Evolutionary conservation across 345 rosid genomes (phyloP), one percentile per base, ranked within the genome.

Genomic region (Triadica sebifera): DNA sequence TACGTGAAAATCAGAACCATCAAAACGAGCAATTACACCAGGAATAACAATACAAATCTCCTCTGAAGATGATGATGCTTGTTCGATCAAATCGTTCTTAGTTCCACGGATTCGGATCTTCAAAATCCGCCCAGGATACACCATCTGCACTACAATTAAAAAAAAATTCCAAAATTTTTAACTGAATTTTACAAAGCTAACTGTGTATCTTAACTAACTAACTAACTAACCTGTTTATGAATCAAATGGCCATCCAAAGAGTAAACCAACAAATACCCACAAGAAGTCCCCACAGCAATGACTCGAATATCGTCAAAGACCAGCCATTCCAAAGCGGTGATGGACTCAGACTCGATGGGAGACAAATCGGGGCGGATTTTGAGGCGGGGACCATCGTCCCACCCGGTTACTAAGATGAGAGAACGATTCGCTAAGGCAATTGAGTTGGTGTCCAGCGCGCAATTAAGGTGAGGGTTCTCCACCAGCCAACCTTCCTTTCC

Each of bases 401-500:
- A 93, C 22, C 84, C 84, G 57, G 87, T 81, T 58, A 95, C 72
- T 78, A 93, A 58, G 24, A 93, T 77, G 59, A 87, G 67, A 73
- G 43, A 81, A 17, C 86, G 84, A 78, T 86, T 87, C 71, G 98
- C 91, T 74, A 93, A 73, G 73, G 98, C 93, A 69, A 93, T 46
- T 45, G 89, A 85, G 76, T 90, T 92, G 34, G 85, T 76, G 78
- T 90, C 97, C 20, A 93, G 90, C 1, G 99, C 93, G 84, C 88
- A 88, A 6, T 83, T 79, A 37, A 93, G 82, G 75, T 81, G 83
- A 0, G 94, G 91, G 39, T 84, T 85, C 57, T 91, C 84, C 34
- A 81, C 89, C 3, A 93, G 90, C 99, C 99, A 93, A 2, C 97
- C 96, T 80, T 95, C 98, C 77, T 89, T 90, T 2, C 99, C 99